Base-by-base conservation (phyloP, 352 stramenopile genomes). In the Peronospora tabacina region DNA sequence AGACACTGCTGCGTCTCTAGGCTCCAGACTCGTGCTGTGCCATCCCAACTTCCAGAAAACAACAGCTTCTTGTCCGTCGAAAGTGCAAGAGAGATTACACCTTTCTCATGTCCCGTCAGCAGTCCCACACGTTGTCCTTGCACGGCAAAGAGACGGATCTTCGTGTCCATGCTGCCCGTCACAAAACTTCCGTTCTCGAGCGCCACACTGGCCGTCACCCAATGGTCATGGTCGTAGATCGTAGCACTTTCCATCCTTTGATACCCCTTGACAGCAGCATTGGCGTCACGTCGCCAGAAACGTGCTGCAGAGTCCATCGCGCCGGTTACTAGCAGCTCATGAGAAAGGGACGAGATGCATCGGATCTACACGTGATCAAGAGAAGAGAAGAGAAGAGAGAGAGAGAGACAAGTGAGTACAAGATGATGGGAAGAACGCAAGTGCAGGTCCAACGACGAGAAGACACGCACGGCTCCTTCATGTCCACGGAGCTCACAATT, bases 41-140 rank as follows among this genome's bases (percentile, higher is more conserved):
- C 82, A 54, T 93, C 82, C 82, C 82, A 93, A 44, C 77, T 90
- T 3, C 82, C 82, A 5, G 79, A 90, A 12, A 93, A 58, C 49
- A 93, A 44, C 22, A 70, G 49, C 34, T 63, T 68, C 5, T 58
- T 53, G 43, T 72, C 64, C 3, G 13, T 15, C 0, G 72, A 76
- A 9, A 78, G 53, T 7, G 64, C 59, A 8, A 93, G 67, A 15
- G 79, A 90, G 53, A 84, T 90, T 24, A 93, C 75, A 16, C 82
- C 82, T 10, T 74, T 77, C 41, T 89, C 75, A 51, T 93, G 79
- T 19, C 82, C 79, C 5, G 57, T 41, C 7, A 93, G 53, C 20
- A 71, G 42, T 10, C 58, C 63, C 11, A 75, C 30, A 17, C 70
- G 63, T 37, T 73, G 62, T 9, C 62, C 75, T 13, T 82, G 61